Evolutionary conservation across 1,284 basidiomycete genomes (phyloP).

Genomic region (Naganishia albida): DNA sequence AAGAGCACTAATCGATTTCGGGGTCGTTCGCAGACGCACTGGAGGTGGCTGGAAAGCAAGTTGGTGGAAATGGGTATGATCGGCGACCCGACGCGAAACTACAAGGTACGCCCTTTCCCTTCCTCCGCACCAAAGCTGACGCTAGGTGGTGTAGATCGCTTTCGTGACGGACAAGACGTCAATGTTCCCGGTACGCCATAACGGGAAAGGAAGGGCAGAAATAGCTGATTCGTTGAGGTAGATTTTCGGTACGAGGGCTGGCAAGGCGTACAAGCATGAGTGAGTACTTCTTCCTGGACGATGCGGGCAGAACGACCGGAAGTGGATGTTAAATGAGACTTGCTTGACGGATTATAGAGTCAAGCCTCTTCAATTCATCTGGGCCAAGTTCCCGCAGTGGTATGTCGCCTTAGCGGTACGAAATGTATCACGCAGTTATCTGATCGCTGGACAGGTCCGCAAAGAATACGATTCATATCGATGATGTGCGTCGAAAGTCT

Average conservation of each 20-base stretch:
- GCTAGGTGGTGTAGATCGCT: constrained; percentile 37
- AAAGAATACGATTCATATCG: constrained; percentile 80
- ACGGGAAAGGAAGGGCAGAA: too few species aligned
- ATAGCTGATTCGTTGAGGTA: constrained; percentile 15
- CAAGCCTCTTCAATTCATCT: constrained; percentile 80
- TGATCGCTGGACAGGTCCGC: constrained; percentile 58
- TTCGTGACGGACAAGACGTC: constrained; percentile 77
- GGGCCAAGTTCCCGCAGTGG: constrained; percentile 81
- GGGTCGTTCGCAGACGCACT: constrained; percentile 61
- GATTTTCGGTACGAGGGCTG: constrained; percentile 67
- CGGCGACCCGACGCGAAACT: constrained; percentile 64
- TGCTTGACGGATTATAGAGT: constrained; percentile 56
- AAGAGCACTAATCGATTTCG: too few species aligned
- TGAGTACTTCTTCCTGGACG: constrained; percentile 33
- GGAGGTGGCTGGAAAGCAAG: constrained; percentile 90
- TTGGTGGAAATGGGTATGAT: constrained; percentile 84
- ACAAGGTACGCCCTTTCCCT: constrained; percentile 60
- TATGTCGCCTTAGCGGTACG: constrained; percentile 49
- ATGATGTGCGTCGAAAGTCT: constrained; percentile 65
- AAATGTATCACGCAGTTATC: background rate
- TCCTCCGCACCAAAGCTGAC: constrained; percentile 1
- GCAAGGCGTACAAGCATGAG: constrained; percentile 73
- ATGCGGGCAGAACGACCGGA: background rate
- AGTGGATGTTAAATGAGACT: constrained; percentile 8
- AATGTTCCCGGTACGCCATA: constrained; percentile 84